phyloP scores from a whole-genome alignment of 371 early-diverging fungal genomes.

The Capillidium heterosporum region DNA sequence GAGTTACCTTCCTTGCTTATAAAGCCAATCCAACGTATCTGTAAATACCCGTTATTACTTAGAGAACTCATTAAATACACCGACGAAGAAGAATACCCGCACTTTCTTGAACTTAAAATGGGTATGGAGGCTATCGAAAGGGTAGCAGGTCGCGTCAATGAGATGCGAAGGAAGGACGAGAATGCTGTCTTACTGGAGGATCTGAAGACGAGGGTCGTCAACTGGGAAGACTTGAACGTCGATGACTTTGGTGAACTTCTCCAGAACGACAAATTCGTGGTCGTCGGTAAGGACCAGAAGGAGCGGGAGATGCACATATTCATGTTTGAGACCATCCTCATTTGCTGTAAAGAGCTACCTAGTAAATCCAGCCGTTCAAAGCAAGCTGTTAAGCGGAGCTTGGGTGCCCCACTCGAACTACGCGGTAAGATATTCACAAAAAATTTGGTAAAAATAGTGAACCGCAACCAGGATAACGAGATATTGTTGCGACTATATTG shows the following conservation, averaged over 20 bases:
- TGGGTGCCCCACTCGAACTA: slow-evolving; percentile 35
- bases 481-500: slow-evolving; percentile 51
- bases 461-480: slow-evolving; percentile 35
- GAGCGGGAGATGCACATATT: slow-evolving; percentile 66
- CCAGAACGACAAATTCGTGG: slow-evolving; percentile 62
- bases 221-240: slow-evolving; percentile 61
- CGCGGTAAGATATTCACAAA: slow-evolving; percentile 60
- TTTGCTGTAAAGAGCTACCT: slow-evolving; percentile 65
- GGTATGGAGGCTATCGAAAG: slow-evolving; percentile 68
- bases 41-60: slow-evolving; percentile 87
- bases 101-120: slow-evolving; percentile 51
- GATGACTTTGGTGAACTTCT: slow-evolving; percentile 59
- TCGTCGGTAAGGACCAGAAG: slow-evolving; percentile 42
- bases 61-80: slow-evolving; percentile 12
- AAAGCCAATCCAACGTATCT: slow-evolving; percentile 92
- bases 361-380: slow-evolving; percentile 14
- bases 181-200: slow-evolving; percentile 59
- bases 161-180: slow-evolving; percentile 73
- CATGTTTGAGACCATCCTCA: slow-evolving; percentile 71
- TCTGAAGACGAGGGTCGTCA: slow-evolving; percentile 58
- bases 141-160: slow-evolving; percentile 81
- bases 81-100: slow-evolving; percentile 36
- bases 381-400: slow-evolving; percentile 19
- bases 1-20: slow-evolving; percentile 81
- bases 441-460: slow-evolving; percentile 56